A percentile compares a stretch with the other conserved stretches of the same genome.
Evolutionary conservation across 2,329 filamentous ascomycete species (phyloP).

Genomic region (Monosporascus sp.): DNA sequence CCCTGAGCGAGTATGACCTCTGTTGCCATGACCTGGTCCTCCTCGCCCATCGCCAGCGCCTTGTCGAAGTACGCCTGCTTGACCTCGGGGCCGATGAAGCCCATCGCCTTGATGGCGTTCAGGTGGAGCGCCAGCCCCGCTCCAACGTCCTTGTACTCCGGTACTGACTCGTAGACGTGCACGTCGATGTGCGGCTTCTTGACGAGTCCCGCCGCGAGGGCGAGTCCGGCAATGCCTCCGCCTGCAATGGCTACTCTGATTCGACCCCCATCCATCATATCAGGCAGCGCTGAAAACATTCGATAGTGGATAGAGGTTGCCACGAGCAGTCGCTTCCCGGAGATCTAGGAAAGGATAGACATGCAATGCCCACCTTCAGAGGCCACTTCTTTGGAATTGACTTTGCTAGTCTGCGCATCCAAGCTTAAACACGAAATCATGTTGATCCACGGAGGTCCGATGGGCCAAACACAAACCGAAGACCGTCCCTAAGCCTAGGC

Average conservation of each 20-base stretch:
- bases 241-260: conserved; percentile 22
- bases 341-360: too few species aligned
- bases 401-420: neutral
- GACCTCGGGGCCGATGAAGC: conserved; percentile 29
- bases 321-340: too few species aligned
- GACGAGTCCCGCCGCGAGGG: conserved; percentile 30
- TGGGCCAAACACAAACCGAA: neutral
- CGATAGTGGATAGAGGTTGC: too few species aligned
- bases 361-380: neutral
- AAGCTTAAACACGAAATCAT: neutral
- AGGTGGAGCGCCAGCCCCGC: conserved; percentile 33
- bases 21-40: conserved; percentile 27
- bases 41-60: conserved; percentile 24
- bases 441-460: neutral
- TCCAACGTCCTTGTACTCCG: conserved; percentile 29
- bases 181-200: conserved; percentile 29
- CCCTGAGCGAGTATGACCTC: conserved; percentile 28
- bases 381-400: neutral
- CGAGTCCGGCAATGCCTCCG: conserved; percentile 31
- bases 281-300: neutral
- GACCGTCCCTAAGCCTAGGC: too few species aligned
- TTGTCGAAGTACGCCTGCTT: conserved; percentile 27
- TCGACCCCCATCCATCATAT: conserved; percentile 5
- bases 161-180: conserved; percentile 31
- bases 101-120: conserved; percentile 32